These are phyloP conservation scores for Periglandula ipomoeae DNA, from an alignment of 2,329 filamentous ascomycete genomes.

Conservation along the genomic window DNA sequence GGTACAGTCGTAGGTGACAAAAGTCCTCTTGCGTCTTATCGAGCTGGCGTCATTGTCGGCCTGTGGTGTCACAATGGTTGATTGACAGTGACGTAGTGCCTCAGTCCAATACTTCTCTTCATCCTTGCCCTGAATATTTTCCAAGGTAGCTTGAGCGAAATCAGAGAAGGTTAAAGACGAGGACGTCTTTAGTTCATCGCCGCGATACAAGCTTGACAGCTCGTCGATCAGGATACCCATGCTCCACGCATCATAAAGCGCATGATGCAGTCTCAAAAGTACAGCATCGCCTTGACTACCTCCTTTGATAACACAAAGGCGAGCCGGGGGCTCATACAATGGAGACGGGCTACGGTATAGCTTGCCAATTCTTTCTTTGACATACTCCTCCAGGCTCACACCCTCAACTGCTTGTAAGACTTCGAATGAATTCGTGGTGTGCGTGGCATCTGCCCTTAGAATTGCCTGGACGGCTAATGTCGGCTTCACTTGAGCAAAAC, in stretches of 20 bases:
- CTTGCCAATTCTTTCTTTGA: not conserved
- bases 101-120: not conserved
- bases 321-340: not conserved
- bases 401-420: not conserved
- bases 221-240: not conserved
- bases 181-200: too few relatives aligned
- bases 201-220: not conserved
- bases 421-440: not conserved
- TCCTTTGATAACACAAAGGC: not conserved
- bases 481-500: not conserved
- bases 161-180: not conserved
- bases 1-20: conserved; percentile 3
- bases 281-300: not conserved
- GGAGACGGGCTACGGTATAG: not conserved
- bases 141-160: not conserved
- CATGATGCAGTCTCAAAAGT: not conserved
- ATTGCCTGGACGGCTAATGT: not conserved
- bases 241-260: conserved; percentile 1
- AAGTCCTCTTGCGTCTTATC: not conserved
- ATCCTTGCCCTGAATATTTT: not conserved
- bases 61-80: not conserved
- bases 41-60: not conserved
- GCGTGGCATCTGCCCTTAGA: not conserved
- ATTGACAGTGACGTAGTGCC: not conserved
- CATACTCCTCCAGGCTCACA: not conserved